phyloP scores from a whole-genome alignment of 192 early-diverging fungal genomes.

The Phlyctochytrium planicorne region DNA sequence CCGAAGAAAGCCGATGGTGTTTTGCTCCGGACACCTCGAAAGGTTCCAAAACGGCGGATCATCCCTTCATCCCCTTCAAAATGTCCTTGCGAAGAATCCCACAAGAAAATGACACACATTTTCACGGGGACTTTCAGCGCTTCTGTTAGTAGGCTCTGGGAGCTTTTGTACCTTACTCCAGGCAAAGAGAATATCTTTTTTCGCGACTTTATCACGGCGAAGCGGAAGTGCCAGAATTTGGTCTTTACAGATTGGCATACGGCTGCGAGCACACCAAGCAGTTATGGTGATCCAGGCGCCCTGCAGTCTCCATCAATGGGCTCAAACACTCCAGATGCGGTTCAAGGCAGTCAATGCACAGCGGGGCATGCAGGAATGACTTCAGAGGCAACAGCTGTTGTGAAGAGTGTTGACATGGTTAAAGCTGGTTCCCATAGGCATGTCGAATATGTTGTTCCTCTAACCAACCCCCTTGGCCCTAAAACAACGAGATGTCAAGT shows the following conservation, averaged over 20 bases:
- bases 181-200: not conserved
- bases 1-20: too few species aligned
- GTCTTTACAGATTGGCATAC: not conserved
- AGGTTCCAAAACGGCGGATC: too few species aligned
- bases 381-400: too few species aligned
- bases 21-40: too few species aligned
- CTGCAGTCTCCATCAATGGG: too few species aligned
- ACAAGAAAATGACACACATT: slow-evolving; percentile 25
- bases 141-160: slow-evolving; percentile 13
- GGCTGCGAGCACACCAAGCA: too few species aligned
- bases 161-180: slow-evolving; percentile 5
- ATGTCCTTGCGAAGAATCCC: slow-evolving; percentile 21
- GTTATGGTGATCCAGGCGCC: too few species aligned
- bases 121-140: slow-evolving; percentile 15
- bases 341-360: too few species aligned
- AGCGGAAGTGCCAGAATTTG: not conserved
- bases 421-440: slow-evolving; percentile 20
- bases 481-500: slow-evolving; percentile 27
- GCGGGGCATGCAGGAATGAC: too few species aligned
- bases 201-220: not conserved
- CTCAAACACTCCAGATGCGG: too few species aligned
- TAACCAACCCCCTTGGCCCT: slow-evolving; percentile 33
- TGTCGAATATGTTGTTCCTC: slow-evolving; percentile 27
- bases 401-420: too few species aligned
- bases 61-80: not conserved